A percentile compares a stretch with the other conserved stretches of the same genome.
These are phyloP conservation scores for Rhamnella rubrinervis DNA, from an alignment of 331 rosid genomes.

Conservation along the genomic window DNA sequence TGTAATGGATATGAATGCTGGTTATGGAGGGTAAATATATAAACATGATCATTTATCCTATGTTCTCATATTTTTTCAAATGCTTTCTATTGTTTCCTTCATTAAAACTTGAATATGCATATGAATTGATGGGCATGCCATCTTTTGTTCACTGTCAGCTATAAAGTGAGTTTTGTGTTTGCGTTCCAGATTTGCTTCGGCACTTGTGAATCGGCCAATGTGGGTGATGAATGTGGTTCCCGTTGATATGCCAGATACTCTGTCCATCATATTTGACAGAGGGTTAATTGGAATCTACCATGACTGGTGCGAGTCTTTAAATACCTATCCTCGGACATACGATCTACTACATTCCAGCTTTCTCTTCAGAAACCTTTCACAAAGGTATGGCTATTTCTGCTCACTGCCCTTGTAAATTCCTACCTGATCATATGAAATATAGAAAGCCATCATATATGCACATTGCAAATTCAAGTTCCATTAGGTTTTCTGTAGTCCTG, in stretches of 20 bases:
- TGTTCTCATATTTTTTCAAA: not conserved
- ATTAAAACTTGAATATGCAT: slow-evolving; percentile 4
- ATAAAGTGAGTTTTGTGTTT: not conserved
- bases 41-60: not conserved
- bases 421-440: not conserved
- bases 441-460: no score
- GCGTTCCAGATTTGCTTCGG: slow-evolving; percentile 78
- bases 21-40: slow-evolving; percentile 81
- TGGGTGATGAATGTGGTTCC: slow-evolving; percentile 97
- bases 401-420: not conserved
- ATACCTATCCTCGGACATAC: slow-evolving; percentile 87
- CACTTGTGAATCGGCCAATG: slow-evolving; percentile 63
- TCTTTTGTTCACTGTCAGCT: not conserved
- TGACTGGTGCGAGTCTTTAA: slow-evolving; percentile 93
- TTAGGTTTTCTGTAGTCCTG: not conserved
- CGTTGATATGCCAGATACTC: slow-evolving; percentile 65
- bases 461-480: not conserved
- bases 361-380: slow-evolving; percentile 53
- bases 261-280: slow-evolving; percentile 67
- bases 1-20: slow-evolving; percentile 96
- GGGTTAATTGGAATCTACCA: slow-evolving; percentile 92
- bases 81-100: not conserved
- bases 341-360: slow-evolving; percentile 82
- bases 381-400: slow-evolving; percentile 45
- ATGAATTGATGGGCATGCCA: not conserved